Conservation (phyloP, 352 stramenopile genomes). For the Stramenopiles sp. region DNA sequence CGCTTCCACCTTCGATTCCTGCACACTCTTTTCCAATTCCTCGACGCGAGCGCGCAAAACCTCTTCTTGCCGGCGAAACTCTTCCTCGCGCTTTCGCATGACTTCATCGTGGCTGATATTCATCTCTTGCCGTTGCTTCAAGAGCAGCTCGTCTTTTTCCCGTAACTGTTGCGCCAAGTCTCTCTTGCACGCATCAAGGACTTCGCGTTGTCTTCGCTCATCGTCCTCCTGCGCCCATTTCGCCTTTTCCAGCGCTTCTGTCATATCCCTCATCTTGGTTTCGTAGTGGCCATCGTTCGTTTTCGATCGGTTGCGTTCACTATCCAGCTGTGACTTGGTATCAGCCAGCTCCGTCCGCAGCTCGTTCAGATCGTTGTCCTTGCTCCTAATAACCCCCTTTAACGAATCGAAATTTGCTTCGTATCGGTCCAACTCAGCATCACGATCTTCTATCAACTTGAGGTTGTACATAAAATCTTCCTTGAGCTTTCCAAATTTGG, state of each 20-base stretch:
- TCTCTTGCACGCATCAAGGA: constrained; percentile 34
- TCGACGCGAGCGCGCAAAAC: constrained; percentile 29
- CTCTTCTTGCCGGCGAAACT: constrained; percentile 35
- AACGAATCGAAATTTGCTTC: constrained; percentile 53
- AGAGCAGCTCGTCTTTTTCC: constrained; percentile 50
- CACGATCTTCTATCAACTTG: constrained; percentile 60
- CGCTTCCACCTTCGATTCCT: constrained; percentile 28
- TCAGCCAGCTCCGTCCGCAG: constrained; percentile 36
- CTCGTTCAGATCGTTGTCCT: constrained; percentile 38
- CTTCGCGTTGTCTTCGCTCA: constrained; percentile 36
- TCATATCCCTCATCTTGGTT: constrained; percentile 48
- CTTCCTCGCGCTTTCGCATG: constrained; percentile 36
- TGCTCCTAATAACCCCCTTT: constrained; percentile 46
- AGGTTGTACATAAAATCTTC: constrained; percentile 80
- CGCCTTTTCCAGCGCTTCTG: constrained; percentile 40
- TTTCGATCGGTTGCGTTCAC: constrained; percentile 25
- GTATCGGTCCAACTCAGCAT: constrained; percentile 62
- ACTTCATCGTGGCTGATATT: constrained; percentile 48
- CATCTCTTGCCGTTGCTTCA: constrained; percentile 43
- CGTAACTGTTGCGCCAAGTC: constrained; percentile 35
- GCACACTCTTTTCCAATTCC: constrained; percentile 41
- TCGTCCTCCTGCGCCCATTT: constrained; percentile 52
- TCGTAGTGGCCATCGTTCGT: constrained; percentile 38
- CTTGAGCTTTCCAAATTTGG: constrained; percentile 54
- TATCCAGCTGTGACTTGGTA: constrained; percentile 33